Evolutionary conservation across 1,284 basidiomycete species (phyloP), one percentile per base, ranked within the genome.

Genomic region (Hymenochaete sp.): DNA sequence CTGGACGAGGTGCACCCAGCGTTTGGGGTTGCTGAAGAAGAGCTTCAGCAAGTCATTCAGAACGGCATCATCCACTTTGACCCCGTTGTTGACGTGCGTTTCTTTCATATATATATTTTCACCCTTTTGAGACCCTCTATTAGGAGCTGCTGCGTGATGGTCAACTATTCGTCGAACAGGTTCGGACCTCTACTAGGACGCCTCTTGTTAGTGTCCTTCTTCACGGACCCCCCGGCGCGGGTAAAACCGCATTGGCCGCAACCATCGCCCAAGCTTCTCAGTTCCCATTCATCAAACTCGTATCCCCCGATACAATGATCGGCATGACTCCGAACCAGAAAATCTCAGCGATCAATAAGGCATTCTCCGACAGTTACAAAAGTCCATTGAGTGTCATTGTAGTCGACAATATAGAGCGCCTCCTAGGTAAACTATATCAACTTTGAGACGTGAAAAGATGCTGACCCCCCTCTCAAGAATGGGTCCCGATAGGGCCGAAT

Each of bases 251-350:
- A 0, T 70, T 98, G 38, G 95, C 90, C 3, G 96, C 93, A 3
- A 91, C 89, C 6, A 96, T 98, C 48, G 96, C 95, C 6, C 84
- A 92, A 66, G 77, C 78, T 8, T 98, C 95, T 10, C 75, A 85
- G 52, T 98, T 87, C 66, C 96, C 96, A 0, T 99, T 98, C 71
- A 97, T 98, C 73, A 98, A 98, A 67, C 77, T 99, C 41, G 81
- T 98, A 53, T 90, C 93, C 11, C 91, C 96, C 0, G 96, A 98
- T 59, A 85, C 77, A 57, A 98, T 98, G 95, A 90, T 98, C 47
- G 96, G 96, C 6, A 95, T 81, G 66, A 80, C 80, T 19, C 96
- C 98, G 60, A 63, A 73, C 10, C 89, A 93, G 61, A 98, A 98
- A 70, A 86, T 99, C 45, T 73, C 82, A 2, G 80, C 93, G 6